A percentile compares a stretch with the other conserved stretches of the same genome.
Evolutionary conservation across 2,329 filamentous ascomycete genomes (phyloP).

Genomic region (Geosmithia putterillii): DNA sequence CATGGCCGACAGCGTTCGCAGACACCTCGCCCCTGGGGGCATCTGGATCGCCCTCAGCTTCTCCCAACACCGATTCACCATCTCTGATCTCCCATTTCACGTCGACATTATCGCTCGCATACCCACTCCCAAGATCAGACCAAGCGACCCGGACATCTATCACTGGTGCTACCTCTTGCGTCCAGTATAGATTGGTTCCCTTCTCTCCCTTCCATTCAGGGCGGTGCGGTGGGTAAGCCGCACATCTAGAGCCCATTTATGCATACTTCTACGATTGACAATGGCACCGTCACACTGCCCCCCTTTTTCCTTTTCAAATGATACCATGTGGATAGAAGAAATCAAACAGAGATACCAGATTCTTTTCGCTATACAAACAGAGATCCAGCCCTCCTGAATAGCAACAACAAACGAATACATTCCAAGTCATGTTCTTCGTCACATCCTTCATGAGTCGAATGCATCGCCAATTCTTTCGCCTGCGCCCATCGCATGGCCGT

Average conservation of each 20-base stretch:
- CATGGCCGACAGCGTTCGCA: slow-evolving; percentile 24
- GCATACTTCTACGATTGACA: background rate
- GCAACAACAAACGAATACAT: background rate
- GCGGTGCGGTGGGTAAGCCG: background rate
- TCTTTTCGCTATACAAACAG: background rate
- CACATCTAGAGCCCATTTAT: background rate
- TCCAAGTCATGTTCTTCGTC: too few relatives aligned
- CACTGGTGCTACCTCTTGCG: slow-evolving; percentile 31
- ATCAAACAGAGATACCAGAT: background rate
- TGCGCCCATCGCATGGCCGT: too few relatives aligned
- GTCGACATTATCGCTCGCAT: slow-evolving; percentile 28
- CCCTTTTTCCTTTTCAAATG: background rate
- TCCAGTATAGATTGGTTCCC: slow-evolving; percentile 12
- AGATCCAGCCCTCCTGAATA: background rate
- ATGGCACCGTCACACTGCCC: too few relatives aligned
- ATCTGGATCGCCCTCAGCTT: slow-evolving; percentile 37
- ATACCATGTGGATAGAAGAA: background rate
- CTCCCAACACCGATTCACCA: slow-evolving; percentile 26
- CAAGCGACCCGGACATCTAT: slow-evolving; percentile 32
- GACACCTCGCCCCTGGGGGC: slow-evolving; percentile 20
- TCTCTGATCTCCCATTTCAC: slow-evolving; percentile 24
- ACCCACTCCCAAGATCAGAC: slow-evolving; percentile 23
- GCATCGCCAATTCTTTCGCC: too few relatives aligned
- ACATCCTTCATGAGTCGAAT: too few relatives aligned
- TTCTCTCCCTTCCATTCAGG: too few relatives aligned